A percentile compares a stretch with the other conserved stretches of the same genome.
phyloP scores from a whole-genome alignment of 371 early-diverging fungal species.

The Circinella minor region DNA sequence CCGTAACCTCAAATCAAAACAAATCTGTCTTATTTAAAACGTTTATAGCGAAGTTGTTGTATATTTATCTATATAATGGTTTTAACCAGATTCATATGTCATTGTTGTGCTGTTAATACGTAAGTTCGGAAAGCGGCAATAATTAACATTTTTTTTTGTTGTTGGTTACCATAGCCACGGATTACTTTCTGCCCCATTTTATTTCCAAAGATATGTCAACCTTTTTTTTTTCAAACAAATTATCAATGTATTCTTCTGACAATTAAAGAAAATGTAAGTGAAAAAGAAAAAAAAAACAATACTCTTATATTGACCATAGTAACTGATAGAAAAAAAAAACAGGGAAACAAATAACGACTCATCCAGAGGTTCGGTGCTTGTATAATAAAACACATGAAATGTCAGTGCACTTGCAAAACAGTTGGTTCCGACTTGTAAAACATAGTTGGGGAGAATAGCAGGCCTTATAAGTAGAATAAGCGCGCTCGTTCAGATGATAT shows the following conservation, averaged over 20 bases:
- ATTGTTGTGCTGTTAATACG: neutral
- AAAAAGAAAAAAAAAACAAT: no score
- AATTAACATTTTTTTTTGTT: no score
- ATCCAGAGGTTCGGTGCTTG: neutral
- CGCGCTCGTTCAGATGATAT: conserved; percentile 7
- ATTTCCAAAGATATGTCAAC: no score
- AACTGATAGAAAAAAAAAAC: neutral
- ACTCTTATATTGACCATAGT: neutral
- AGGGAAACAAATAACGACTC: no score
- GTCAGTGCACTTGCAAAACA: conserved; percentile 14
- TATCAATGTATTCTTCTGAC: no score
- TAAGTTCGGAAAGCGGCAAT: no score
- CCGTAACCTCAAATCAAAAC: conserved; percentile 1
- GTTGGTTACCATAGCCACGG: no score
- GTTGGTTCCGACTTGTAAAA: neutral
- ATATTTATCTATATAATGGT: no score
- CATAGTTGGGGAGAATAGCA: neutral
- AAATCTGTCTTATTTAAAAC: neutral
- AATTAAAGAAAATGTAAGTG: no score
- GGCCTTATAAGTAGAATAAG: conserved; percentile 7
- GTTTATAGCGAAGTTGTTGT: neutral
- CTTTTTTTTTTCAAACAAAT: no score
- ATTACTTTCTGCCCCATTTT: no score
- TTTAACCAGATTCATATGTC: neutral
- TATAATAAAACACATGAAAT: neutral